phyloP scores from a whole-genome alignment of 2,329 filamentous ascomycete genomes.

The Aureobasidium lini region DNA sequence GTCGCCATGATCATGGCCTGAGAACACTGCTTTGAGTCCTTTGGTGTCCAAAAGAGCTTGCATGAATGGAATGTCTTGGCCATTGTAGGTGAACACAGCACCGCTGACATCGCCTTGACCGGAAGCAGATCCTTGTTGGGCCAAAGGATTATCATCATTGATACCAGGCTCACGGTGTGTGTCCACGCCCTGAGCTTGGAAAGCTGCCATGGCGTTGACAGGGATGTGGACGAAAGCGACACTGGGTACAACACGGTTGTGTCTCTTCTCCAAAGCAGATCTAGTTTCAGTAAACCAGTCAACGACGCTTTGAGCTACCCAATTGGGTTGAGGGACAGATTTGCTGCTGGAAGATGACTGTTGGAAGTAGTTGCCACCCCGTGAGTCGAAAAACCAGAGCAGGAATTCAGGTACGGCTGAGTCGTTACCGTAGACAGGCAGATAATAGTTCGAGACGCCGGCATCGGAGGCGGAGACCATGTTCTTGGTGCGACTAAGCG shows the following conservation, averaged over 20 bases:
- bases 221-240: constrained; percentile 52
- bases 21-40: constrained; percentile 53
- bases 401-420: constrained; percentile 41
- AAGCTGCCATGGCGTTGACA: constrained; percentile 33
- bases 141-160: constrained; percentile 36
- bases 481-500: constrained; percentile 35
- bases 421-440: constrained; percentile 39
- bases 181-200: constrained; percentile 37
- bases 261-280: constrained; percentile 22
- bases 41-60: constrained; percentile 47
- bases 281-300: constrained; percentile 39
- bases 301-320: constrained; percentile 39
- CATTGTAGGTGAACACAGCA: constrained; percentile 29
- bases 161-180: constrained; percentile 39
- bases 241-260: constrained; percentile 37
- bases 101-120: constrained; percentile 30
- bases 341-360: constrained; percentile 24
- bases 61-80: constrained; percentile 57
- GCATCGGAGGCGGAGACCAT: constrained; percentile 33
- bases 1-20: constrained; percentile 56
- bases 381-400: constrained; percentile 66
- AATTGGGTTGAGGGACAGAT: constrained; percentile 32
- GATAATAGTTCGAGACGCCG: constrained; percentile 49
- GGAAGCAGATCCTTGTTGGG: constrained; percentile 31
- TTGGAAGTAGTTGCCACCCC: constrained; percentile 49